Evolutionary conservation across 1,284 basidiomycete genomes (phyloP), one percentile per base, ranked within the genome.

Genomic region (Pisolithus thermaeus): DNA sequence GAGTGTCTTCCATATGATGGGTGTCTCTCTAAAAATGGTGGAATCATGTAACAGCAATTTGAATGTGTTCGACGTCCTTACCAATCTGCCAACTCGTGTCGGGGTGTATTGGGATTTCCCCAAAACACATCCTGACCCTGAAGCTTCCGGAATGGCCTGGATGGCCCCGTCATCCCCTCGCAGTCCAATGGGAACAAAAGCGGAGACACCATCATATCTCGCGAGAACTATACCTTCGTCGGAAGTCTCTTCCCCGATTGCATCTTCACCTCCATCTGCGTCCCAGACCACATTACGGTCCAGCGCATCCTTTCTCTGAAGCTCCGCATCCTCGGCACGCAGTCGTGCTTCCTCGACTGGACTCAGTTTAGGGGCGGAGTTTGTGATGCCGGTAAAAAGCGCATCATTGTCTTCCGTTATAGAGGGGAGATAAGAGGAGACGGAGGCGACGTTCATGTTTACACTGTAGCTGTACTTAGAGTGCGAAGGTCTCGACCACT

Each of bases 381-480:
- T 61, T 1, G 67, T 71, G 7, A 70, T 77, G 27, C 84, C 85
- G 6, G 72, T 63, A 59, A 84, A 84, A 2, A 76, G 67, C 8
- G 76, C 76, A 49, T 82, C 72, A 52, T 84, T 79, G 53, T 84
- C 72, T 48, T 83, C 79, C 3, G 70, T 73, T 22, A 73, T 73
- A 1, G 81, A 80, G 8, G 88, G 87, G n/a, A 90, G 73, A 59
- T 80, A 86, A 7, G 77, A 78, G 1, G 84, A 80, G 37, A 90
- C 79, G 1, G 88, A 90, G 20, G 83, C 74, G 22, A 90, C 77
- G 48, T 75, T 80, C 51, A 90, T 67, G 57, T 81, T 79, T 50
- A 90, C 78, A 4, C 87, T 87, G 52, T 35, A 48, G 8, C 45
- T 41, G n/a, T 28, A 49, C 50, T 58, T 44, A 45, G 43, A 43